phyloP scores from a whole-genome alignment of 768 basidiomycete species.

The Russula vinacea region DNA sequence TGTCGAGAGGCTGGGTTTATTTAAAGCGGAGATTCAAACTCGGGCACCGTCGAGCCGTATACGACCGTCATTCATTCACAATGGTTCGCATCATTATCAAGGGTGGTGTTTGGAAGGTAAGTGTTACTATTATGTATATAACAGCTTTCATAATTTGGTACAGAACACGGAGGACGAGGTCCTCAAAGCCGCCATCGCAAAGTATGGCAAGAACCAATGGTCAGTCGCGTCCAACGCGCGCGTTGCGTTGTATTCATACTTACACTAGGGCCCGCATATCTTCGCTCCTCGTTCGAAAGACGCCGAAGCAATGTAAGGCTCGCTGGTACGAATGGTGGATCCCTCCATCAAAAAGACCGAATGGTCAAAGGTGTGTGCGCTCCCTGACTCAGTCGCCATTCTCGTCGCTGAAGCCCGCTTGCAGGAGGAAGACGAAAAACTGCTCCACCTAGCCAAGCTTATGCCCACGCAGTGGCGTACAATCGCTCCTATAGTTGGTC shows the following conservation, averaged over 20 bases:
- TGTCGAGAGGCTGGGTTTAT: background rate
- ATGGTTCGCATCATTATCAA: conserved; percentile 94
- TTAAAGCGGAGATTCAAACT: conserved; percentile 14
- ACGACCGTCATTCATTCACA: conserved; percentile 11
- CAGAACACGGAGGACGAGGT: conserved; percentile 98
- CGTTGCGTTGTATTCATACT: conserved; percentile 16
- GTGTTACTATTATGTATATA: conserved; percentile 16
- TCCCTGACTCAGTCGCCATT: background rate
- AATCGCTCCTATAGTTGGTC: conserved; percentile 95
- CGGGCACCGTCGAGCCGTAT: background rate
- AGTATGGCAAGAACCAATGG: conserved; percentile 98
- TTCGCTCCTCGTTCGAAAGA: conserved; percentile 94
- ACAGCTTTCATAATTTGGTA: conserved; percentile 12
- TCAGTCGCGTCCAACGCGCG: conserved; percentile 33
- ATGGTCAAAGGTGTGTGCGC: conserved; percentile 83
- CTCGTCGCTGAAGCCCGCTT: background rate
- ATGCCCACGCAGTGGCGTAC: conserved; percentile 99
- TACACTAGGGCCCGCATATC: conserved; percentile 90
- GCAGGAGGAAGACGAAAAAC: conserved; percentile 96
- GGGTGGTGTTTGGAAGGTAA: conserved; percentile 87
- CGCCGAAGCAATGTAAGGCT: conserved; percentile 98
- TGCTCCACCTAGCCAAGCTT: conserved; percentile 93
- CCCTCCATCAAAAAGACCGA: conserved; percentile 99
- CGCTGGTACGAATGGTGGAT: conserved; percentile 99
- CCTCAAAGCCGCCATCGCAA: conserved; percentile 96